Conservation (phyloP, 2,329 filamentous ascomycete genomes). For the Ceratocystis papillata region DNA sequence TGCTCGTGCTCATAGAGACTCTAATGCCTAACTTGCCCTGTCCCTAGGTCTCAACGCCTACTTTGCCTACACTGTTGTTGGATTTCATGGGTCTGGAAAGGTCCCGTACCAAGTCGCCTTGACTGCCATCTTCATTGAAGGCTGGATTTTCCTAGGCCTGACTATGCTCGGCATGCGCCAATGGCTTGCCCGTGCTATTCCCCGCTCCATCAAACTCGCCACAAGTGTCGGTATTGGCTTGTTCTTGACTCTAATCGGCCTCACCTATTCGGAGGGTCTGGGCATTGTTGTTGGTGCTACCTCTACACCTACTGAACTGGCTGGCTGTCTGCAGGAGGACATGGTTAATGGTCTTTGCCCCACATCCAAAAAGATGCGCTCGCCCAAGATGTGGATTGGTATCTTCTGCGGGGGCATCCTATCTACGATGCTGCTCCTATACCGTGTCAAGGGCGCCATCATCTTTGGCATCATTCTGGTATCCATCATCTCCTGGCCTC, state of each 20-base stretch:
- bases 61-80: constrained; percentile 68
- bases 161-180: constrained; percentile 73
- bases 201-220: constrained; percentile 74
- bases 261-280: constrained; percentile 74
- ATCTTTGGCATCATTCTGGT: constrained; percentile 74
- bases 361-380: constrained; percentile 61
- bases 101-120: constrained; percentile 67
- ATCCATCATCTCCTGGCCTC: constrained; percentile 80
- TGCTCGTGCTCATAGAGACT: neutral
- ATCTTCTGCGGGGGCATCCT: constrained; percentile 78
- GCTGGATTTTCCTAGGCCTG: constrained; percentile 71
- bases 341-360: constrained; percentile 45
- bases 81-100: constrained; percentile 59
- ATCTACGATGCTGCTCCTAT: constrained; percentile 71
- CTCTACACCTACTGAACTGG: constrained; percentile 60
- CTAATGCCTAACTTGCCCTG: constrained; percentile 19
- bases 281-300: constrained; percentile 61
- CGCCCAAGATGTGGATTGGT: constrained; percentile 74
- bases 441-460: constrained; percentile 76
- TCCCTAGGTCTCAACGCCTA: constrained; percentile 61
- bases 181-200: constrained; percentile 77
- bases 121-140: constrained; percentile 81
- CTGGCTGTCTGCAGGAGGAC: constrained; percentile 47
- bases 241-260: constrained; percentile 64
- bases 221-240: constrained; percentile 78